These are phyloP conservation scores for Coemansia sp. DNA, from an alignment of 192 early-diverging fungal genomes.

Conservation along the genomic window DNA sequence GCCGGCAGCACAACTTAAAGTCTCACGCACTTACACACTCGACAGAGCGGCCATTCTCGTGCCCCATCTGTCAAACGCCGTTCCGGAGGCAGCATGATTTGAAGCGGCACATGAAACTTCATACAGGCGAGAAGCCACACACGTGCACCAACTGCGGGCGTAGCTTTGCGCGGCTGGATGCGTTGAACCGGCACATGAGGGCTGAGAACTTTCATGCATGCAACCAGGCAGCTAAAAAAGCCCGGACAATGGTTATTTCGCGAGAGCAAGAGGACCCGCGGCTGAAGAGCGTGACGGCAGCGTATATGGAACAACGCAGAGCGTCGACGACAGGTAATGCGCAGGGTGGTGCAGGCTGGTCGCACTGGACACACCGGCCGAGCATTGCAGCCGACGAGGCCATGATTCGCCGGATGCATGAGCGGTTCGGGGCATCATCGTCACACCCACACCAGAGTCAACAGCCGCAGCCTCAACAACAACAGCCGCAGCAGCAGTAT, in stretches of 20 bases:
- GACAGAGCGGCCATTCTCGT: slow-evolving; percentile 67
- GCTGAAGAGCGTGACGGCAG: slow-evolving; percentile 22
- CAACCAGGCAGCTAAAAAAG: slow-evolving; percentile 56
- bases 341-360: slow-evolving; percentile 15
- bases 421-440: slow-evolving; percentile 38
- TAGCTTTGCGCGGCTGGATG: slow-evolving; percentile 78
- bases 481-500: slow-evolving; percentile 8
- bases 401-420: slow-evolving; percentile 50
- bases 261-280: slow-evolving; percentile 14
- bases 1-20: slow-evolving; percentile 72
- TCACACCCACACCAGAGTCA: slow-evolving; percentile 1
- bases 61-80: slow-evolving; percentile 65
- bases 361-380: slow-evolving; percentile 50
- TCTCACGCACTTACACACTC: slow-evolving; percentile 75
- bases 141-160: slow-evolving; percentile 73
- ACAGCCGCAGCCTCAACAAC: neutral
- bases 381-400: slow-evolving; percentile 54
- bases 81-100: slow-evolving; percentile 93
- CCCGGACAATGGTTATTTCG: slow-evolving; percentile 28
- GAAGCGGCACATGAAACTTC: slow-evolving; percentile 80
- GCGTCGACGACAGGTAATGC: slow-evolving; percentile 34
- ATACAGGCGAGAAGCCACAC: slow-evolving; percentile 75
- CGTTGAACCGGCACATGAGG: slow-evolving; percentile 70
- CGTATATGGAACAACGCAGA: slow-evolving; percentile 35
- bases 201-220: slow-evolving; percentile 59